Evolutionary conservation across 768 basidiomycete species (phyloP).

Genomic region (Auriscalpium vulgare): DNA sequence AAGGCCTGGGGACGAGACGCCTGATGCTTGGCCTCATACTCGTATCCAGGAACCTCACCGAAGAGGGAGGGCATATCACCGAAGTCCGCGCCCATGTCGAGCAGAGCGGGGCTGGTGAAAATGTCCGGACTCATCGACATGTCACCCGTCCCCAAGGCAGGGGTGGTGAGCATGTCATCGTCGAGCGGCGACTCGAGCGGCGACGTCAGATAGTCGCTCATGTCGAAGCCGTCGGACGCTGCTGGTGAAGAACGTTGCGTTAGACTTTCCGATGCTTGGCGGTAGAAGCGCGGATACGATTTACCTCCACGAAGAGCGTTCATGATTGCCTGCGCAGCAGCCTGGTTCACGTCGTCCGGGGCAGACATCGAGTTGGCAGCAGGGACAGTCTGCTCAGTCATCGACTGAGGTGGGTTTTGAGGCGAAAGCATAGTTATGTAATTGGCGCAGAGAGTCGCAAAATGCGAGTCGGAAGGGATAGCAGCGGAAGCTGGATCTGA

Average conservation of each 20-base stretch:
- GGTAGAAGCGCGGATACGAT: background rate
- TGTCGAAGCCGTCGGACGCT: slow-evolving; percentile 30
- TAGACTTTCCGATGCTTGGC: background rate
- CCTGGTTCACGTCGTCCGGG: background rate
- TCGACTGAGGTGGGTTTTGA: slow-evolving; percentile 33
- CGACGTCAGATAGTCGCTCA: slow-evolving; percentile 38
- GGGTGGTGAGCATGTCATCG: slow-evolving; percentile 38
- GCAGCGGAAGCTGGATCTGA: slow-evolving; percentile 21
- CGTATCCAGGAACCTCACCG: slow-evolving; percentile 6
- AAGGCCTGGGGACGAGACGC: background rate
- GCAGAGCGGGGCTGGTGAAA: slow-evolving; percentile 34
- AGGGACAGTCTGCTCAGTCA: slow-evolving; percentile 25
- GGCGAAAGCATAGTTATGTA: slow-evolving; percentile 65
- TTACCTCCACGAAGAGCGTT: slow-evolving; percentile 11
- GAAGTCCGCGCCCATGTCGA: slow-evolving; percentile 28
- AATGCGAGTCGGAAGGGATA: slow-evolving; percentile 23
- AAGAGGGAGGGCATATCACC: slow-evolving; percentile 21
- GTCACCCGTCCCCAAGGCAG: slow-evolving; percentile 27
- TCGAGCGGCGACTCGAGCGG: slow-evolving; percentile 40
- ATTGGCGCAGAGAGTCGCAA: slow-evolving; percentile 41
- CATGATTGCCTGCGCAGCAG: slow-evolving; percentile 11
- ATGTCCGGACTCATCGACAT: slow-evolving; percentile 29
- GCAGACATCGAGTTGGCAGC: slow-evolving; percentile 16
- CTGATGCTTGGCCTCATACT: slow-evolving; percentile 9
- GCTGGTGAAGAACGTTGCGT: background rate